A percentile compares a stretch with the other conserved stretches of the same genome.
Evolutionary conservation across 306 rosid genomes (phyloP).

Genomic region (Vicia sativa): DNA sequence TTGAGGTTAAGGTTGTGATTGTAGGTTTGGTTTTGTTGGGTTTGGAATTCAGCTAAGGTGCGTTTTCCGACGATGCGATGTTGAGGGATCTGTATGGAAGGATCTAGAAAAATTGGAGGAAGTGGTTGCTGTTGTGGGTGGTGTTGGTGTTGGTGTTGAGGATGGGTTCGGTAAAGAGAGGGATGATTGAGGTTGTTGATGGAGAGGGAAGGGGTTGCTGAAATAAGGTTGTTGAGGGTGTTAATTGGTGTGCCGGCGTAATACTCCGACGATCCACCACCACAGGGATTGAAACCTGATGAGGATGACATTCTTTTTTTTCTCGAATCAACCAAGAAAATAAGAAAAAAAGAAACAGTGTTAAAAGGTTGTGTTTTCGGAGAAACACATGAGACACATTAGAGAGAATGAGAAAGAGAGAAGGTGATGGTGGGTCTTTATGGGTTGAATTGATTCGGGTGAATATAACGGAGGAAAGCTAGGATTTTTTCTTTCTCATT

Average conservation of each 20-base stretch:
- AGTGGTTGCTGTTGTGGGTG: slow-evolving; percentile 49
- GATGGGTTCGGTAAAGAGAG: slow-evolving; percentile 59
- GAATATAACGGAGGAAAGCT: slow-evolving; percentile 44
- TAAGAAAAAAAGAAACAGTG: slow-evolving; percentile 21
- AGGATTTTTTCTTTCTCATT: neutral
- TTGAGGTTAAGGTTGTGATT: slow-evolving; percentile 38
- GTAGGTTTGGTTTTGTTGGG: slow-evolving; percentile 36
- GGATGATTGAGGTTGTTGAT: slow-evolving; percentile 50
- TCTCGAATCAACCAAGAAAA: slow-evolving; percentile 13
- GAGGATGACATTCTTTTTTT: slow-evolving; percentile 60
- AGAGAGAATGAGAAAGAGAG: slow-evolving; percentile 20
- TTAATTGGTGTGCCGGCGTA: slow-evolving; percentile 57
- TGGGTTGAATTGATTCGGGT: slow-evolving; percentile 50
- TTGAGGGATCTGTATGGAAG: slow-evolving; percentile 60
- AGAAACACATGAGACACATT: slow-evolving; percentile 54
- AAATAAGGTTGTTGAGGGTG: slow-evolving; percentile 7
- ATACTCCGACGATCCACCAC: slow-evolving; percentile 61
- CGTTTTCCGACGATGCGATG: slow-evolving; percentile 60
- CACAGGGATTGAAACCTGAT: slow-evolving; percentile 65
- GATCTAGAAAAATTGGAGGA: slow-evolving; percentile 56
- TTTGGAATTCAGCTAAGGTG: slow-evolving; percentile 70
- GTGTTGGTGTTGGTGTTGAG: neutral
- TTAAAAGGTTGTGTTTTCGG: slow-evolving; percentile 46
- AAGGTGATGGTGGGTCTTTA: slow-evolving; percentile 26
- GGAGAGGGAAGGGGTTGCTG: neutral